Base-by-base conservation (phyloP, 345 rosid genomes). In the Cardamine occulta region DNA sequence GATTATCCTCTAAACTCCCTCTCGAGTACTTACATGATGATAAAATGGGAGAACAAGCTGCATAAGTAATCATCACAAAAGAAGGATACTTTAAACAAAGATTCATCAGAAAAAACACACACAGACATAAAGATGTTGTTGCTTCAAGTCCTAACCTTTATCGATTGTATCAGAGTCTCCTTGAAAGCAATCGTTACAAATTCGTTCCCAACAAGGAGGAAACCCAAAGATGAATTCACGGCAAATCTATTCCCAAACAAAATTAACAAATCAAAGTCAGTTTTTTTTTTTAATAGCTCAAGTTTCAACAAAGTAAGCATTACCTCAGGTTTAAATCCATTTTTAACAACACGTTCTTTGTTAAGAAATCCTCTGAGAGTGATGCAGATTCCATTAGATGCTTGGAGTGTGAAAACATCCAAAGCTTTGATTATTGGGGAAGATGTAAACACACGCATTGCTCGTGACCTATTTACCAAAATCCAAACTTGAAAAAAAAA, bases 311-410 rank as follows among this genome's bases (percentile, higher is more conserved):
- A 17, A 17, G 14, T 39, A 28, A 35, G 39, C 44, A 9, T 4
- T 49, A 91, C 99, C 91, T 89, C 82, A 9, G 79, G 68, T 24
- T 82, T 63, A 73, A 95, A 92, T 14, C 99, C 97, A 76, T 78
- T 84, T 60, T 78, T 74, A 7, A 67, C 2, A 14, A 91, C 65
- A 13, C 82, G 88, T 1, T 66, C 48, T 78, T 72, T 77, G 71
- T 95, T 89, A 32, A 89, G 81, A 72, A 82, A 80, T 0, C 99
- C 97, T 28, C 77, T 80, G 31, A 95, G 29, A 44, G 74, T 32
- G 44, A 95, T 83, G 69, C 70, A 79, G 39, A 89, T 55, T 4
- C 88, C 92, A 74, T 95, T 93, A 28, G 88, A 85, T 12, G 97
- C 85, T 77, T 86, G 81, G n/a, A 92, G 86, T 12, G 93, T 88